Evolutionary conservation across 164 flowering plant species (phyloP).

Genomic region (Litsea cubeba): DNA sequence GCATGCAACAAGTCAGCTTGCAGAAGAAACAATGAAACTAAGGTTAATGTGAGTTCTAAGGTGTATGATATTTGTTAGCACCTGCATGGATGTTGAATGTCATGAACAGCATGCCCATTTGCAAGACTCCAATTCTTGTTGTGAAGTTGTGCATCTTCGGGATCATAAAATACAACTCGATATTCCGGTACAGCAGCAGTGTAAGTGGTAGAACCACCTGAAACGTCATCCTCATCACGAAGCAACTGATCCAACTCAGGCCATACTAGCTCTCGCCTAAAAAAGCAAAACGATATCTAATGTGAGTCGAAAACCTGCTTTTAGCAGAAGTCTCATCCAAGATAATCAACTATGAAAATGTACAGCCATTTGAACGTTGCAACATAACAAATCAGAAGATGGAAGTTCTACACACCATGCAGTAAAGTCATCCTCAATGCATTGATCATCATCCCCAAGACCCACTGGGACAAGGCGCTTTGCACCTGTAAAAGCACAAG

Average conservation of each 20-base stretch:
- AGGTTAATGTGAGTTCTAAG: background rate
- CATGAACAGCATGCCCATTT: conserved; percentile 77
- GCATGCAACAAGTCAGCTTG: background rate
- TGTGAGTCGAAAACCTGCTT: background rate
- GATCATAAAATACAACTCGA: conserved; percentile 66
- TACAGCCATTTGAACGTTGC: background rate
- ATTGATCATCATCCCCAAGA: conserved; percentile 98
- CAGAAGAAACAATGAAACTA: conserved; percentile 5
- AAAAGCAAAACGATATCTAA: conserved; percentile 1
- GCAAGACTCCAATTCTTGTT: conserved; percentile 46
- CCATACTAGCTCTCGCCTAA: conserved; percentile 84
- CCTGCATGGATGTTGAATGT: conserved; percentile 96
- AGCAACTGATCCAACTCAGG: conserved; percentile 93
- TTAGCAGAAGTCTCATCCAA: background rate
- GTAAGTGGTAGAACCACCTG: conserved; percentile 72
- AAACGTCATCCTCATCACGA: conserved; percentile 64
- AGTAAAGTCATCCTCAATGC: conserved; percentile 95
- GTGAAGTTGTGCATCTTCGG: conserved; percentile 31
- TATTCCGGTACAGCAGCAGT: conserved; percentile 90
- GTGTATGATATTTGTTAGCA: conserved; percentile 13
- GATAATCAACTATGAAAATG: background rate
- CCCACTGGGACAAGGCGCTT: conserved; percentile 84
- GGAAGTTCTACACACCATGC: conserved; percentile 61
- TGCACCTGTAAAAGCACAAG: conserved; percentile 48
- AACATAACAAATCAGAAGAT: background rate